Evolutionary conservation across 2,329 filamentous ascomycete genomes (phyloP).

Genomic region (Trichoderma sp.): DNA sequence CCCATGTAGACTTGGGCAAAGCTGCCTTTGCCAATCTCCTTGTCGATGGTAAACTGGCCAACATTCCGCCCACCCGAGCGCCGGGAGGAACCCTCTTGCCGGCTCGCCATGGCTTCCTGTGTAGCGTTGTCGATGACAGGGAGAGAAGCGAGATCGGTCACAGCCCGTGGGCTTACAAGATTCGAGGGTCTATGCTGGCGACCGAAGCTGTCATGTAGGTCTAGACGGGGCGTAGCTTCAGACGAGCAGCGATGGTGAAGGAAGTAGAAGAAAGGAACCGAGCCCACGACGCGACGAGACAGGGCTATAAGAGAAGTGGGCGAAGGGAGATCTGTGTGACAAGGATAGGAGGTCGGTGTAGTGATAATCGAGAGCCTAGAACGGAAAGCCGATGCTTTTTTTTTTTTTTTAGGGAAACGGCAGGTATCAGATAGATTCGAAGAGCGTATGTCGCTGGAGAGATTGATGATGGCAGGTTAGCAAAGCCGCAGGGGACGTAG

Average conservation of each 20-base stretch:
- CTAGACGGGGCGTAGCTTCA: conserved; percentile 17
- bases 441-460: conserved; percentile 30
- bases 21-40: conserved; percentile 95
- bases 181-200: conserved; percentile 40
- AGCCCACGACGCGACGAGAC: conserved; percentile 9
- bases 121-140: conserved; percentile 38
- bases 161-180: conserved; percentile 43
- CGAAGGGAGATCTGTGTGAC: conserved; percentile 23
- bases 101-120: conserved; percentile 45
- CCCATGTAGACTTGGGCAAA: conserved; percentile 95
- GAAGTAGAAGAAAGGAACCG: not conserved
- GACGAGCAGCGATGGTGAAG: conserved; percentile 6
- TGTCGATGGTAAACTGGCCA: conserved; percentile 78
- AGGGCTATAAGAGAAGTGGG: conserved; percentile 28
- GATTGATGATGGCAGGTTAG: conserved; percentile 31
- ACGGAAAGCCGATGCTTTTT: conserved; percentile 28
- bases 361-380: conserved; percentile 18
- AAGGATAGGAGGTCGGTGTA: conserved; percentile 31
- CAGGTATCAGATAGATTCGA: conserved; percentile 39
- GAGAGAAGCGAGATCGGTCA: conserved; percentile 36
- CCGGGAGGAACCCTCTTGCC: conserved; percentile 41
- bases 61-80: conserved; percentile 46
- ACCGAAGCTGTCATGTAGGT: conserved; percentile 46
- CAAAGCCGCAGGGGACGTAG: conserved; percentile 2
- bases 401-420: conserved; percentile 26